A percentile compares a stretch with the other conserved stretches of the same genome.
Evolutionary conservation across 441 rosid genomes (phyloP).

Genomic region (Adansonia rubrostipa): DNA sequence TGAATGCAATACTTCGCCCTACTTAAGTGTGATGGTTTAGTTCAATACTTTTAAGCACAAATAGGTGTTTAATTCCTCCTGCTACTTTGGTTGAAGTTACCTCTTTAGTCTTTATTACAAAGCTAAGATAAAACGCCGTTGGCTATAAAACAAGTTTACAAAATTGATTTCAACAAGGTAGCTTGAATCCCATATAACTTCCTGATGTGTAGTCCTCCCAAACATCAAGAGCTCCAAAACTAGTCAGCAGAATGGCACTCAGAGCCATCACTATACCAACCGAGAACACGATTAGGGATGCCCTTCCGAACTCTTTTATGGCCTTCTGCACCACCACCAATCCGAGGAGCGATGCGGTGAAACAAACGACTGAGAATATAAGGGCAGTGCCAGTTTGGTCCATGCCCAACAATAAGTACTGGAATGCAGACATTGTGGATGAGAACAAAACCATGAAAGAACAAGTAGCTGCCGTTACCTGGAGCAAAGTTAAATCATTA

Average conservation of each 20-base stretch:
- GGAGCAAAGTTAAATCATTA: constrained; percentile 3
- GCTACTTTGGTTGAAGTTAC: not conserved
- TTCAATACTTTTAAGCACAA: not conserved
- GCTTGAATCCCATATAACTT: constrained; percentile 72
- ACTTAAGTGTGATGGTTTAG: not conserved
- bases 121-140: not conserved
- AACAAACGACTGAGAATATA: constrained; percentile 47
- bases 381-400: constrained; percentile 50
- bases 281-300: constrained; percentile 86
- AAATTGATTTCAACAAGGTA: constrained; percentile 56
- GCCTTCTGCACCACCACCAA: constrained; percentile 70
- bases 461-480: constrained; percentile 91
- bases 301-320: constrained; percentile 65
- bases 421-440: constrained; percentile 88
- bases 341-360: constrained; percentile 67
- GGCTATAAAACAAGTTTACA: not conserved
- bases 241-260: constrained; percentile 73
- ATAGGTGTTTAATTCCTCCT: not conserved
- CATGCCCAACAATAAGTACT: constrained; percentile 76
- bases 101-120: not conserved
- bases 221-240: constrained; percentile 71
- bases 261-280: constrained; percentile 74
- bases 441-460: constrained; percentile 96
- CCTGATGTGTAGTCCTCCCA: constrained; percentile 73
- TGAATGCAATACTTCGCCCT: not conserved